Base-by-base conservation (phyloP, 306 rosid species). In the Cucurbita ficifolia region DNA sequence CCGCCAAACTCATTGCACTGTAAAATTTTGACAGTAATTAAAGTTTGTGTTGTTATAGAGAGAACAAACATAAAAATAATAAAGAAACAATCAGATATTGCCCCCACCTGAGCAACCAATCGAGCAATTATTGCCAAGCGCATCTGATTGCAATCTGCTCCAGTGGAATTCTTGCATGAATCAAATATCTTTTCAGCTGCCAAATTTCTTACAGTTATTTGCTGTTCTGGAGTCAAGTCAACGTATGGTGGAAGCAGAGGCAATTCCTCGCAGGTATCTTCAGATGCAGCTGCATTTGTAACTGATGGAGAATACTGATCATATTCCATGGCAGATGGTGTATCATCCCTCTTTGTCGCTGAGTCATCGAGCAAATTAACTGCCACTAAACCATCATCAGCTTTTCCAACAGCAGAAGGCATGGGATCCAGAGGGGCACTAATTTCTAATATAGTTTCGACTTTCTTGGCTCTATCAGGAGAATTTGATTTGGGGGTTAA, bases 61-160 rank as follows among this genome's bases (percentile, higher is more conserved):
- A 29, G 18, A 42, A 65, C 43, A 64, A 12, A 5, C 51, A 11
- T 40, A 43, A 72, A 24, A 55, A 40, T 11, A 36, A 52, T 36
- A 53, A 18, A 52, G 22, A 52, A 79, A 77, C 52, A 57, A 77
- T 71, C 55, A 49, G 40, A 68, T 58, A 14, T 29, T 40, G 57
- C 35, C 72, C 74, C 63, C 76, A 94, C 99, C 97, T 94, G 99
- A 75, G 97, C 99, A 76, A 88, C 90, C 84, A 94, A 82, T 72
- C 96, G 90, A 76, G 97, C 90, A 74, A 94, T 94, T 78, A 94
- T 85, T 68, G 89, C 87, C 82, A 89, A 82, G 75, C 95, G 87
- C 80, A 85, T 84, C 86, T 89, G 92, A 74, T 83, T 87, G 78
- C 85, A 91, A 52, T 86, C 89, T 76, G 83, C 80, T 56, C 87